Evolutionary conservation across 345 rosid species (phyloP), one percentile per base, ranked within the genome.

Genomic region (Populus pruinosa): DNA sequence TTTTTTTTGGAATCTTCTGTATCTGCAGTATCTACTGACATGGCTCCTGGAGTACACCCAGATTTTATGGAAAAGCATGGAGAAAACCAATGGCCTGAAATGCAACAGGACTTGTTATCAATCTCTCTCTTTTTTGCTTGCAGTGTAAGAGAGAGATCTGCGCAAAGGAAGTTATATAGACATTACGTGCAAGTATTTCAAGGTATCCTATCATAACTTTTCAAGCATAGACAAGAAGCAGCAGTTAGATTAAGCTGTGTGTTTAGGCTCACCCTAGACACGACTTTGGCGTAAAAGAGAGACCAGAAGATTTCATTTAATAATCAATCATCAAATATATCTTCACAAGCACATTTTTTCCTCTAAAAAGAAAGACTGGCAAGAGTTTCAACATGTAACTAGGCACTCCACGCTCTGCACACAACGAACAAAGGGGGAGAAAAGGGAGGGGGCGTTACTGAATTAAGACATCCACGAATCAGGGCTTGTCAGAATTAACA

Each of bases 31-130:
- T 93, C 99, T 18, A 96, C 97, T 27, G 98, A 93, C 84, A 96
- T 96, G 99, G 99, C 99, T 78, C 99, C 92, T 80, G 99, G 97
- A 39, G 91, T 91, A 70, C 97, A 96, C 84, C 98, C 97, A 12
- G 92, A 92, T 87, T 96, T 89, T 78, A 79, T 72, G 82, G 96
- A 96, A 5, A 96, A 92, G 86, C 98, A 96, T 76, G 99, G 91
- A 86, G 97, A 96, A 73, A 86, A 88, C 72, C 97, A 93, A 85
- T 91, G 92, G 74, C 98, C 96, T 50, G 97, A 91, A 83, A 85
- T 95, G 94, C 91, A 86, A 73, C 90, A 88, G 82, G 99, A 98
- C 35, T 65, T 4, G 5, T 31, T 35, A 6, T 10, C 11, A 39
- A 31, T 63, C 14, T 43, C 53, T 25, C 29, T 41, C 14, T 39